Percentiles rank a stretch among this genome's conserved stretches.
phyloP scores from a whole-genome alignment of 495 filamentous ascomycete species.

The Geoglossum glabrum region DNA sequence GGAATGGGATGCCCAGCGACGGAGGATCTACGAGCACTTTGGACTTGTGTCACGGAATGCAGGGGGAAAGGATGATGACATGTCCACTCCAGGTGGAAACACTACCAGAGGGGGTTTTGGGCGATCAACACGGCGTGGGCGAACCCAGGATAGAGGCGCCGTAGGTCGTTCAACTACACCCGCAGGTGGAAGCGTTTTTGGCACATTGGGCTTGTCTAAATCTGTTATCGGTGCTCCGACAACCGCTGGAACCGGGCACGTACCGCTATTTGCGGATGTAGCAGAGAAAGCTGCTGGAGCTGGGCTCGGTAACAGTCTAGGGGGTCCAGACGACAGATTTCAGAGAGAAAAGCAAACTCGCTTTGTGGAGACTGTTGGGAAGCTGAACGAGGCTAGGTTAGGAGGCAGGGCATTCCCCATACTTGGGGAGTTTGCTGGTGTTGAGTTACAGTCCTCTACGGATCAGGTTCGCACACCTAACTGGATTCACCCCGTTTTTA shows the following conservation, averaged over 20 bases:
- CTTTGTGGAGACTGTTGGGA: constrained; percentile 54
- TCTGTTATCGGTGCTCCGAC: constrained; percentile 69
- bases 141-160: constrained; percentile 16
- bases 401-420: constrained; percentile 42
- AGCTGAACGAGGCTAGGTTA: constrained; percentile 54
- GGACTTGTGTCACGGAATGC: constrained; percentile 53
- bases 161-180: constrained; percentile 17
- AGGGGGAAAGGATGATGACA: constrained; percentile 18
- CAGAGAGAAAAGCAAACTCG: constrained; percentile 59
- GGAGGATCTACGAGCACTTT: constrained; percentile 87
- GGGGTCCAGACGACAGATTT: constrained; percentile 46
- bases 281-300: constrained; percentile 31
- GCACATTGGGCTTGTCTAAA: constrained; percentile 47
- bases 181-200: constrained; percentile 43
- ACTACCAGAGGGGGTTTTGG: constrained; percentile 33
- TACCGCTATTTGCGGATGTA: constrained; percentile 43
- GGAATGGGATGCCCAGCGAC: constrained; percentile 87
- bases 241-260: constrained; percentile 25
- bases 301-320: constrained; percentile 25
- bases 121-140: constrained; percentile 32
- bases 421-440: constrained; percentile 45
- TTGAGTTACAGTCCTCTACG: constrained; percentile 47
- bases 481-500: not conserved
- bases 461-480: constrained; percentile 25
- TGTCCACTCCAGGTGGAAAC: constrained; percentile 10